Conservation (phyloP, 1,284 basidiomycete species). For the Cryptococcus sp. region DNA sequence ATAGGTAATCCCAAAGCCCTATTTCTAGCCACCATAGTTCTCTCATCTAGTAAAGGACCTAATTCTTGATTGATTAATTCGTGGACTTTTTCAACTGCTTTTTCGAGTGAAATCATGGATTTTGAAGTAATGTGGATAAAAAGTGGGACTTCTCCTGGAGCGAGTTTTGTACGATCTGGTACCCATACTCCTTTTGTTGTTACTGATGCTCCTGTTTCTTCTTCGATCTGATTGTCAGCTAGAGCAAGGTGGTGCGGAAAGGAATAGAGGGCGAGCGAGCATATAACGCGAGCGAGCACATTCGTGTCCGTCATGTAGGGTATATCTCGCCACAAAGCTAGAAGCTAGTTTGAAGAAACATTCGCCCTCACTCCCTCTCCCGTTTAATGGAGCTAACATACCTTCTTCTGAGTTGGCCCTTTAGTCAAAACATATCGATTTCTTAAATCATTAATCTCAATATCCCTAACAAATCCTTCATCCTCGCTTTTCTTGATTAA, state of each 20-base stretch:
- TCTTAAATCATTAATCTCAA: conserved; percentile 95
- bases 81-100: conserved; percentile 75
- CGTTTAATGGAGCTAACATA: conserved; percentile 47
- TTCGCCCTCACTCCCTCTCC: not conserved
- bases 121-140: conserved; percentile 90
- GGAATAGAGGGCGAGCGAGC: not conserved
- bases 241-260: not conserved
- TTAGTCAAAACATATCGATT: conserved; percentile 96
- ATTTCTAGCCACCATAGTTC: conserved; percentile 51
- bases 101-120: conserved; percentile 71
- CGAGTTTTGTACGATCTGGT: conserved; percentile 81
- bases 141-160: conserved; percentile 86
- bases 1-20: conserved; percentile 38
- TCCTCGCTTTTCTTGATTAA: conserved; percentile 66
- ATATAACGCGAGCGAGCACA: too few species aligned
- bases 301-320: too few species aligned
- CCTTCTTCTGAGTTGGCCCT: conserved; percentile 85
- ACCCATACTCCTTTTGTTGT: conserved; percentile 92
- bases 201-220: conserved; percentile 83
- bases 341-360: too few species aligned
- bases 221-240: conserved; percentile 62
- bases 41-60: conserved; percentile 81
- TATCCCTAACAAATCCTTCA: conserved; percentile 80
- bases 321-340: too few species aligned
- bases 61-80: conserved; percentile 81